These are phyloP conservation scores for Achlya hypogyna DNA, from an alignment of 352 stramenopile species.

Conservation along the genomic window DNA sequence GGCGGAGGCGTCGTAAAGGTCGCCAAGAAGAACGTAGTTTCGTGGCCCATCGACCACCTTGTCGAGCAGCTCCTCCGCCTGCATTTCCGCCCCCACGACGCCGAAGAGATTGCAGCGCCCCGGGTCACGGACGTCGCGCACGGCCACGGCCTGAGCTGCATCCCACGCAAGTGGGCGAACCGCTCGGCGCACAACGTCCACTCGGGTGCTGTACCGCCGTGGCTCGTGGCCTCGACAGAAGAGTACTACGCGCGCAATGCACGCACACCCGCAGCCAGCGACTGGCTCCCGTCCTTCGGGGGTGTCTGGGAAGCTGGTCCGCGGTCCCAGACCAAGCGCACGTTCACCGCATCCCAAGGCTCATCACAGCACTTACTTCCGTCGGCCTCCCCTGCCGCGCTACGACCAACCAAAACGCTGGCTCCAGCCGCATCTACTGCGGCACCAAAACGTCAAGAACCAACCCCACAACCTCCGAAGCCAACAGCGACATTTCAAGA, in stretches of 20 bases:
- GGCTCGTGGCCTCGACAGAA: conserved; percentile 60
- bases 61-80: conserved; percentile 35
- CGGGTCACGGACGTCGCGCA: conserved; percentile 40
- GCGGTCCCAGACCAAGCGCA: conserved; percentile 44
- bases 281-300: conserved; percentile 72
- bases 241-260: conserved; percentile 58
- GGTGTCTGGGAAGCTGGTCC: conserved; percentile 65
- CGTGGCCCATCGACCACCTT: conserved; percentile 49
- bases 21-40: conserved; percentile 35
- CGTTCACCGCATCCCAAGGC: conserved; percentile 36
- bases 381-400: too few relatives aligned
- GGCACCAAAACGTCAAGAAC: too few relatives aligned
- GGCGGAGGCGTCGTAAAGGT: conserved; percentile 52
- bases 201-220: conserved; percentile 50
- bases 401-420: too few relatives aligned
- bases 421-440: too few relatives aligned
- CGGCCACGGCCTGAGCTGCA: conserved; percentile 34
- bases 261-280: conserved; percentile 28
- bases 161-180: conserved; percentile 35
- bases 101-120: background rate
- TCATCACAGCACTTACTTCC: too few relatives aligned
- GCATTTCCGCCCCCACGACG: background rate
- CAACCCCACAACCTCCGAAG: too few relatives aligned
- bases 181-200: conserved; percentile 49
- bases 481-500: too few relatives aligned